Evolutionary conservation across 2,329 filamentous ascomycete species (phyloP).

Genomic region (Xenosphaeropsis pyriputrescens): DNA sequence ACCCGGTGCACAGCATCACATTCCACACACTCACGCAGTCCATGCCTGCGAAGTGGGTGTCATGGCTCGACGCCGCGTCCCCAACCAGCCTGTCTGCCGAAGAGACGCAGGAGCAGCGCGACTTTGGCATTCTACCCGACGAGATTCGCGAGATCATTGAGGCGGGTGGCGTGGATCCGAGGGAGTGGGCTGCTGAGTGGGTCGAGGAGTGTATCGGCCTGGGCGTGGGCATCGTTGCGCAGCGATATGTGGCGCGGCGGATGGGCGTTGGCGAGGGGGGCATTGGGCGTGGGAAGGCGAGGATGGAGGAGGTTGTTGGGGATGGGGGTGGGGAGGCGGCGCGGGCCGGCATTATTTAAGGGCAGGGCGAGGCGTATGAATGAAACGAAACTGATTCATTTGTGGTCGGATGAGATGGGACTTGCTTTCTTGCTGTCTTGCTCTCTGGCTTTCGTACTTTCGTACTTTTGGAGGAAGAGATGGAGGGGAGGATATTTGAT

Average conservation of each 20-base stretch:
- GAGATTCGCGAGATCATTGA: conserved; percentile 80
- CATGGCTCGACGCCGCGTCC: conserved; percentile 75
- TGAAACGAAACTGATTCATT: too few relatives aligned
- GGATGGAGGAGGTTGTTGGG: conserved; percentile 37
- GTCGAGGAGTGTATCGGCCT: conserved; percentile 75
- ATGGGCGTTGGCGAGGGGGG: conserved; percentile 90
- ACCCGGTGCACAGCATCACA: conserved; percentile 82
- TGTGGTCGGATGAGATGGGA: too few relatives aligned
- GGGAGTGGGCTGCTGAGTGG: conserved; percentile 98
- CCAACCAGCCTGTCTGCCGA: conserved; percentile 33
- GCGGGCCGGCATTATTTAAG: conserved; percentile 29
- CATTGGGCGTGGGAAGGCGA: conserved; percentile 45
- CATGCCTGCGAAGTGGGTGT: conserved; percentile 72
- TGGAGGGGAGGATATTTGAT: too few relatives aligned
- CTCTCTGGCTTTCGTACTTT: too few relatives aligned
- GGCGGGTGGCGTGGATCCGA: conserved; percentile 64
- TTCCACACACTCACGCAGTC: conserved; percentile 74
- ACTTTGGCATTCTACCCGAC: conserved; percentile 44
- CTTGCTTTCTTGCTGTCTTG: too few relatives aligned
- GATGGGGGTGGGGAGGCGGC: conserved; percentile 45
- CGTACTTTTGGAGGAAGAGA: too few relatives aligned
- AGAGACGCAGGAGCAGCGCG: conserved; percentile 12
- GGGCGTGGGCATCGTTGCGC: conserved; percentile 72
- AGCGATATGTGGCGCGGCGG: conserved; percentile 83
- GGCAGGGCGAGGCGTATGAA: too few relatives aligned